Evolutionary conservation across 2,329 filamentous ascomycete genomes (phyloP), one percentile per base, ranked within the genome.

Genomic region (Trichoderma arundinaceum): DNA sequence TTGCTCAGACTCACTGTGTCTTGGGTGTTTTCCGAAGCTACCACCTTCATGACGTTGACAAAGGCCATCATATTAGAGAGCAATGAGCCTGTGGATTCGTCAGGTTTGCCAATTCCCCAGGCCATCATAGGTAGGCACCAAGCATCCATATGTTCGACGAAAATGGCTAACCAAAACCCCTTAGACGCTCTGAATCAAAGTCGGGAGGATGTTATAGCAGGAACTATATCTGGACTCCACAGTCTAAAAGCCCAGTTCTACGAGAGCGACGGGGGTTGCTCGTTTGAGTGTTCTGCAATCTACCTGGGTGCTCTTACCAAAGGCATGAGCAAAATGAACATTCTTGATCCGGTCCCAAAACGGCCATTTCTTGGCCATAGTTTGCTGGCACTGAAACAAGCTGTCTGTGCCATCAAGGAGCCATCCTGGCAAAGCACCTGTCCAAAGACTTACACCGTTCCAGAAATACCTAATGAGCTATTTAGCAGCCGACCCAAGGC

Each of bases 271-370:
- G 39, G 7, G 3, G 10, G 1, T 12, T 46, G 41, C 22, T 63
- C 60, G 8, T 53, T 35, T 12, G 38, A 44, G 38, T 63, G 60
- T 22, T 53, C 60, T 22, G 54, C 60, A 15, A 28, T 63, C 3
- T 15, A 10, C 8, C 12, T 63, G 13, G 60, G 60, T 13, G 49
- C 49, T 38, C 60, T 63, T 4, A 22, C 46, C 8, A 63, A 54
- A 8, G 28, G 28, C 39, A 46, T 63, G 49, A 4, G 4, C 13
- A 32, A 35, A 12, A 38, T 46, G 9, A 0, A 8, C 15, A 2
- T 63, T 12, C 28, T 48, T 8, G 38, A 54, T n/a, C 22, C 17
- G 7, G 6, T 4, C 5, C 28, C 22, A 8, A 1, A 6, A 4
- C 49, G 8, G n/a, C 60, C 60, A 6, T 63, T n/a, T 22, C 8